Evolutionary conservation across 768 basidiomycete genomes (phyloP).

Genomic region (Termitomyces sp.): DNA sequence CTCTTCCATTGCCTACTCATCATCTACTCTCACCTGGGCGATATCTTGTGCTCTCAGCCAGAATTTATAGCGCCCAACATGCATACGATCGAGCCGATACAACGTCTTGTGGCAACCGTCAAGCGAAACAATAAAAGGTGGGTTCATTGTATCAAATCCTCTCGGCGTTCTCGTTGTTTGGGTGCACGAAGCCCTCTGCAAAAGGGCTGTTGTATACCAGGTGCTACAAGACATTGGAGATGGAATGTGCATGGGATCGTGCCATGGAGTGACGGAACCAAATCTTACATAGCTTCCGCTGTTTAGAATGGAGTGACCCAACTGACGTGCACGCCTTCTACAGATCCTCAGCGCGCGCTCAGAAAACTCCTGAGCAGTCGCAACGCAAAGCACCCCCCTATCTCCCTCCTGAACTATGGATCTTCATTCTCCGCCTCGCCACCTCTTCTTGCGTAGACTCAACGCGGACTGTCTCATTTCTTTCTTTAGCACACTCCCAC

Average conservation of each 20-base stretch:
- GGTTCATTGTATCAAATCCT: background rate
- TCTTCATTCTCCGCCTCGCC: conserved; percentile 59
- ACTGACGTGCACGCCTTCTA: background rate
- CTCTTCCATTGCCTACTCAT: background rate
- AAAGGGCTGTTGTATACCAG: background rate
- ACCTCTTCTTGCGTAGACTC: conserved; percentile 40
- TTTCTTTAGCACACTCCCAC: conserved; percentile 40
- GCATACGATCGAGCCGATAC: background rate
- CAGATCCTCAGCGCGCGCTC: background rate
- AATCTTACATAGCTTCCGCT: background rate
- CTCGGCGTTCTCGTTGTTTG: background rate
- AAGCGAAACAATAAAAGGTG: background rate
- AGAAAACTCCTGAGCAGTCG: background rate
- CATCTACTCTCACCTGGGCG: background rate
- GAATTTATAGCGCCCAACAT: background rate
- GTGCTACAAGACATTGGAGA: background rate
- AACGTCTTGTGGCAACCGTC: background rate
- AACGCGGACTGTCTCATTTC: conserved; percentile 54
- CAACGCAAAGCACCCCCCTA: conserved; percentile 22
- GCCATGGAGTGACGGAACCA: background rate
- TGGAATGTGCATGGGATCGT: background rate
- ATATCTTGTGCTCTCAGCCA: background rate
- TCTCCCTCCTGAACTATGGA: conserved; percentile 65
- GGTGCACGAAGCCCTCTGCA: background rate
- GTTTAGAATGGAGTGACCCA: background rate